These are phyloP conservation scores for Nakazawaea ishiwadae DNA, from an alignment of 805 yeast genomes.

Conservation along the genomic window DNA sequence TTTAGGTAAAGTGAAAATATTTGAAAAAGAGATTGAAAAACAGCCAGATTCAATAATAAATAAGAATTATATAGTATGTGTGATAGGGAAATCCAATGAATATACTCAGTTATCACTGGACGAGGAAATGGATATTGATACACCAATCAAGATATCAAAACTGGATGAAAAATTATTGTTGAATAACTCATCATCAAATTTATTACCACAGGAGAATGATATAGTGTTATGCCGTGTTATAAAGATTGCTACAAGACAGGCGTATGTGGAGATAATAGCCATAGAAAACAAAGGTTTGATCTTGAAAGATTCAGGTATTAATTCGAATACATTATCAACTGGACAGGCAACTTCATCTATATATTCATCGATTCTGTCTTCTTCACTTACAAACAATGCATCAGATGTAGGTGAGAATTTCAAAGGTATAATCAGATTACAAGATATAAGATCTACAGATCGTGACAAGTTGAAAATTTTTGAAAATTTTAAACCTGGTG, in stretches of 20 bases:
- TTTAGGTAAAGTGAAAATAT: constrained; percentile 50
- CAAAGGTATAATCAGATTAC: constrained; percentile 79
- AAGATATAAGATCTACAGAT: constrained; percentile 88
- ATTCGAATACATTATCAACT: neutral
- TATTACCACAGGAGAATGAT: constrained; percentile 81
- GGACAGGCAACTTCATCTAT: constrained; percentile 18
- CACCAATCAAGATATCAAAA: constrained; percentile 14
- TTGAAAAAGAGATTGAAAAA: constrained; percentile 20
- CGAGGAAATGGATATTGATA: constrained; percentile 14
- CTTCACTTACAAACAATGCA: constrained; percentile 40
- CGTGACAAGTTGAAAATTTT: constrained; percentile 79
- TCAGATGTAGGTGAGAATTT: constrained; percentile 83
- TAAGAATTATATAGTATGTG: constrained; percentile 27
- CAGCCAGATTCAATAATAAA: constrained; percentile 13
- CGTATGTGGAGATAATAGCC: constrained; percentile 66
- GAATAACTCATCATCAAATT: constrained; percentile 28
- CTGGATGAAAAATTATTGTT: constrained; percentile 3
- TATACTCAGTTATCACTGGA: constrained; percentile 23
- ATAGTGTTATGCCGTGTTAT: constrained; percentile 73
- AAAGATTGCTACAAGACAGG: constrained; percentile 63
- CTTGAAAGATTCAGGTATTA: constrained; percentile 32
- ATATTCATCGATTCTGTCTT: constrained; percentile 27
- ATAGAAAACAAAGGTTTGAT: constrained; percentile 36
- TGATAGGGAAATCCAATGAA: constrained; percentile 24
- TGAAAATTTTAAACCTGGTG: constrained; percentile 87